phyloP scores from a whole-genome alignment of 495 filamentous ascomycete genomes.

The Talaromyces liani region DNA sequence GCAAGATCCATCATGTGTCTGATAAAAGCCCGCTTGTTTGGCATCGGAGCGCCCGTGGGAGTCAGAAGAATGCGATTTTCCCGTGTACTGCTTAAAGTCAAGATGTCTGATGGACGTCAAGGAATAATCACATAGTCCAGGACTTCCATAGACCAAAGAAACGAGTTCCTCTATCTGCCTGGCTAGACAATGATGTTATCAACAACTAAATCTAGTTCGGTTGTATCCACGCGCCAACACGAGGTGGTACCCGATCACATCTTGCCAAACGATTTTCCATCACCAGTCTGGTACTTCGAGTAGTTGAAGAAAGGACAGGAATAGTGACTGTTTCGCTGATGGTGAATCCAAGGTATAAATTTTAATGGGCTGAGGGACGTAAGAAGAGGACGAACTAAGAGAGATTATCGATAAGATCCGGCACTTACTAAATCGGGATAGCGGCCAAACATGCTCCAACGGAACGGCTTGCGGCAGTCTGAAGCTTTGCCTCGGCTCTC shows the following conservation, averaged over 20 bases:
- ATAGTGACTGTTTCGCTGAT: background rate
- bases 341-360: no score
- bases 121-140: no score
- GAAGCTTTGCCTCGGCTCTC: conserved; percentile 8
- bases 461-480: background rate
- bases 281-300: background rate
- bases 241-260: background rate
- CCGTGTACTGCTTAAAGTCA: no score
- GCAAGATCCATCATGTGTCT: background rate
- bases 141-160: background rate
- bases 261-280: background rate
- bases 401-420: background rate
- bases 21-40: no score
- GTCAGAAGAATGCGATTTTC: no score
- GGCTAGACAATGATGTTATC: background rate
- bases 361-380: no score
- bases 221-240: background rate
- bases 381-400: background rate
- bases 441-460: background rate
- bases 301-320: background rate
- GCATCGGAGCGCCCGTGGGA: background rate
- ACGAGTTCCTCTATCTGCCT: background rate
- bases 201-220: background rate
- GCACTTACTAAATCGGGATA: background rate
- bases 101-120: no score